These are phyloP conservation scores for Paramecium pentaurelia DNA, from an alignment of 73 alveolate genomes.

Conservation along the genomic window DNA sequence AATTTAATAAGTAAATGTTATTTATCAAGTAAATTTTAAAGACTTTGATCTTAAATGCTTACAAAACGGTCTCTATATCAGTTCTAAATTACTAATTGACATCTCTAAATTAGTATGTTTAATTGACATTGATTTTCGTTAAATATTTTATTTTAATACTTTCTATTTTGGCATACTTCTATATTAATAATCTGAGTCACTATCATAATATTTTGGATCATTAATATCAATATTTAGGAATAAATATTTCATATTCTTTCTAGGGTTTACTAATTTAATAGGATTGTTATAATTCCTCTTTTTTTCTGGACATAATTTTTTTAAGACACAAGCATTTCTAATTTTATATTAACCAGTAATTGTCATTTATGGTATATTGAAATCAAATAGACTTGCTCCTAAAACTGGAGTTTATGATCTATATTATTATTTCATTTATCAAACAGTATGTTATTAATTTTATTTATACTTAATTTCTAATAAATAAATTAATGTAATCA, in stretches of 20 bases:
- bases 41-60: conserved; percentile 1
- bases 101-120: not conserved
- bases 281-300: not conserved
- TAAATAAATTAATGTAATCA: not conserved
- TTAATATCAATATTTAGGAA: not conserved
- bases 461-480: not conserved
- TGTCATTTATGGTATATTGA: not conserved
- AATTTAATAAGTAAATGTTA: not conserved
- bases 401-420: not conserved
- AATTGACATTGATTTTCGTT: not conserved
- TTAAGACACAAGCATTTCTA: not conserved
- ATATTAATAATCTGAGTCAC: not conserved
- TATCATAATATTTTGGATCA: not conserved
- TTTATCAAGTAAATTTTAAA: not conserved
- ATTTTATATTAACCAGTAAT: not conserved
- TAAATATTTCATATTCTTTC: not conserved
- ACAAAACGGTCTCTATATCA: not conserved
- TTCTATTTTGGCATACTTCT: not conserved
- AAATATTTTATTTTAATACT: not conserved
- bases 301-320: not conserved
- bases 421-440: not conserved
- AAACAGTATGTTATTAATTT: not conserved
- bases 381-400: not conserved
- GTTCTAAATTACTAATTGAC: not conserved
- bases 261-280: not conserved